Conservation (phyloP, 495 filamentous ascomycete genomes). For the Bacidia rubella region DNA sequence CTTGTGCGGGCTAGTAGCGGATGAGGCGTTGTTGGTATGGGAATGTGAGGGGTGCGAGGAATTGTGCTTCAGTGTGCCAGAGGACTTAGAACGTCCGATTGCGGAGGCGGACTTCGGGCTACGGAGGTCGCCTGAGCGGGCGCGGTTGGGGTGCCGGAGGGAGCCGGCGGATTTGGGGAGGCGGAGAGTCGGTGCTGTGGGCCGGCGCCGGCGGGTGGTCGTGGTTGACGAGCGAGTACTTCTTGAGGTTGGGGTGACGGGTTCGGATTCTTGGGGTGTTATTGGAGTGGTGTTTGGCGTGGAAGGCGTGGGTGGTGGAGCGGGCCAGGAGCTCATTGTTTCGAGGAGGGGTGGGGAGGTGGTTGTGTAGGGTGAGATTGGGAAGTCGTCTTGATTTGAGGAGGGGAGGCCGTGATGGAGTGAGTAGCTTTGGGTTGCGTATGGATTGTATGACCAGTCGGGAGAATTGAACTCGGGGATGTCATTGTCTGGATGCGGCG, state of each 20-base stretch:
- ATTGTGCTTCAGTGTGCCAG: background rate
- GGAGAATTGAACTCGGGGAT: conserved; percentile 20
- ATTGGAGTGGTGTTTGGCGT: no score
- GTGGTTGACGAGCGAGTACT: background rate
- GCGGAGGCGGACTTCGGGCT: background rate
- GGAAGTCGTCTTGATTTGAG: background rate
- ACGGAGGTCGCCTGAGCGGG: background rate
- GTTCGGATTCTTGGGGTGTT: conserved; percentile 7
- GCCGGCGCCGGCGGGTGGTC: background rate
- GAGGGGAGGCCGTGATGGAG: conserved; percentile 1
- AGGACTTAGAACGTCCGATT: background rate
- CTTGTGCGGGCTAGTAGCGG: conserved; percentile 18
- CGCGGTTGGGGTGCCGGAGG: background rate
- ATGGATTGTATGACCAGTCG: conserved; percentile 6
- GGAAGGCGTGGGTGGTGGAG: conserved; percentile 6
- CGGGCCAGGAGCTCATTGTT: background rate
- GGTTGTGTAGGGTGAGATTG: conserved; percentile 3
- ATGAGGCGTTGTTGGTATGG: conserved; percentile 16
- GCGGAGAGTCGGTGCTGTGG: background rate
- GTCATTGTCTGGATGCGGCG: conserved; percentile 18
- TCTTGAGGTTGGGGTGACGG: conserved; percentile 21
- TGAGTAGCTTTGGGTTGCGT: conserved; percentile 23
- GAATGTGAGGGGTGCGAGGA: background rate
- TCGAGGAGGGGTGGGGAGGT: background rate
- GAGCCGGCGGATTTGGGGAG: conserved; percentile 1